phyloP scores from a whole-genome alignment of 805 yeast species.

The Candida odintsovae region DNA sequence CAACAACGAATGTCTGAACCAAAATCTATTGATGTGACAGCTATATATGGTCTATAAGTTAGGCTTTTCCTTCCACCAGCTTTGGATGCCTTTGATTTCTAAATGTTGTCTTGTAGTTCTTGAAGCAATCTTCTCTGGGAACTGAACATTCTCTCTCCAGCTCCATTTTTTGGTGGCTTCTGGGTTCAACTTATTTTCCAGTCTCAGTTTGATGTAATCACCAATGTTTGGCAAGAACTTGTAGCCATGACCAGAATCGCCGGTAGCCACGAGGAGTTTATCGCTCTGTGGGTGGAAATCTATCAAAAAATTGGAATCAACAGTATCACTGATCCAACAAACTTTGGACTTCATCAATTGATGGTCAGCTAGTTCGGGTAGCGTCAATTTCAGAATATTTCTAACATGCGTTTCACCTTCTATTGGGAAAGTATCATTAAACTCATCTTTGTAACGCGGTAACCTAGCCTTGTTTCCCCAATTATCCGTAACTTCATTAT shows the following conservation, averaged over 20 bases:
- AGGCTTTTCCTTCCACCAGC: slow-evolving; percentile 9
- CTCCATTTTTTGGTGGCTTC: slow-evolving; percentile 25
- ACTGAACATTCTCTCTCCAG: slow-evolving; percentile 24
- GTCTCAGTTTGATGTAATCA: slow-evolving; percentile 30
- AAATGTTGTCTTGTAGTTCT: slow-evolving; percentile 15
- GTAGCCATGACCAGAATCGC: slow-evolving; percentile 45
- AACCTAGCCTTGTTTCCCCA: slow-evolving; percentile 21
- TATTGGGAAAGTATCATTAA: slow-evolving; percentile 30
- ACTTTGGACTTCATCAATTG: slow-evolving; percentile 28
- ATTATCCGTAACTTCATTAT: slow-evolving; percentile 19
- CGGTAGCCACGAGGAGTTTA: slow-evolving; percentile 36
- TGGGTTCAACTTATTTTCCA: slow-evolving; percentile 25
- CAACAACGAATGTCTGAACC: background rate
- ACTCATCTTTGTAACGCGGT: slow-evolving; percentile 29
- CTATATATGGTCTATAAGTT: background rate
- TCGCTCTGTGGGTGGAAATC: slow-evolving; percentile 30
- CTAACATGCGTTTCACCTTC: slow-evolving; percentile 25
- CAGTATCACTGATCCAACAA: slow-evolving; percentile 39
- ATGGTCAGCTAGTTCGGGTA: slow-evolving; percentile 35
- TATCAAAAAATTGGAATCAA: slow-evolving; percentile 35
- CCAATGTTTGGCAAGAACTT: slow-evolving; percentile 44
- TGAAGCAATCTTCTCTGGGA: slow-evolving; percentile 11
- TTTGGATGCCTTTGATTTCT: slow-evolving; percentile 14
- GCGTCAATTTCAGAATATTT: slow-evolving; percentile 24
- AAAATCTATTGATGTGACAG: too few relatives aligned